phyloP scores from a whole-genome alignment of 2,329 filamentous ascomycete species.

The Escovopsis weberi region DNA sequence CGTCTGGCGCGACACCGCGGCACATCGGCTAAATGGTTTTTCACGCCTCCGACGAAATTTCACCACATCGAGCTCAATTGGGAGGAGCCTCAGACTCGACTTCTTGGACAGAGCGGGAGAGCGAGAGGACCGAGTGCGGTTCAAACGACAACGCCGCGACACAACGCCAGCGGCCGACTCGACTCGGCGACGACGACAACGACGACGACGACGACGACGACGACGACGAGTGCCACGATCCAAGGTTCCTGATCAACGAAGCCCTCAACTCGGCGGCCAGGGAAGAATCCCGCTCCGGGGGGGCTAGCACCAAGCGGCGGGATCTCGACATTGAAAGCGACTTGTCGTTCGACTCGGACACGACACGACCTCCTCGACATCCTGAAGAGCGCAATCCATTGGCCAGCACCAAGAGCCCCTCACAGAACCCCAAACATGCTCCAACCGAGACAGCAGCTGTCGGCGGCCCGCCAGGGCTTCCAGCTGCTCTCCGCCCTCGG shows the following conservation, averaged over 20 bases:
- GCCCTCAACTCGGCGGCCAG: no score
- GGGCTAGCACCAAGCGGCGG: no score
- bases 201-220: no score
- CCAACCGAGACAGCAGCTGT: slow-evolving; percentile 15
- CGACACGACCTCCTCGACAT: no score
- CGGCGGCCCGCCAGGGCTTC: slow-evolving; percentile 14
- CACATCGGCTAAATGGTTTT: slow-evolving; percentile 13
- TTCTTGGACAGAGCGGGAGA: slow-evolving; percentile 1
- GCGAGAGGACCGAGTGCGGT: no score
- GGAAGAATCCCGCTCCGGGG: no score
- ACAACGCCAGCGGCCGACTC: background rate
- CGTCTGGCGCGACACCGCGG: no score
- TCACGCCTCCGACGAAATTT: slow-evolving; percentile 14
- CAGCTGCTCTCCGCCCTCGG: slow-evolving; percentile 14
- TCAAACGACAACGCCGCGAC: background rate
- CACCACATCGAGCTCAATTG: slow-evolving; percentile 1
- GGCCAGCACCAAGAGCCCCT: background rate
- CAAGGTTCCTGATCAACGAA: no score
- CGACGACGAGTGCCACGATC: no score
- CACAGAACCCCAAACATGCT: slow-evolving; percentile 14
- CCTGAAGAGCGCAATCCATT: no score
- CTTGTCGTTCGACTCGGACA: no score
- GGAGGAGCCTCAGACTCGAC: slow-evolving; percentile 1
- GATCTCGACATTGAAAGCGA: no score
- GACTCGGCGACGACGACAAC: background rate